These are phyloP conservation scores for Peronospora belbahrii DNA, from an alignment of 352 stramenopile species.

Conservation along the genomic window DNA sequence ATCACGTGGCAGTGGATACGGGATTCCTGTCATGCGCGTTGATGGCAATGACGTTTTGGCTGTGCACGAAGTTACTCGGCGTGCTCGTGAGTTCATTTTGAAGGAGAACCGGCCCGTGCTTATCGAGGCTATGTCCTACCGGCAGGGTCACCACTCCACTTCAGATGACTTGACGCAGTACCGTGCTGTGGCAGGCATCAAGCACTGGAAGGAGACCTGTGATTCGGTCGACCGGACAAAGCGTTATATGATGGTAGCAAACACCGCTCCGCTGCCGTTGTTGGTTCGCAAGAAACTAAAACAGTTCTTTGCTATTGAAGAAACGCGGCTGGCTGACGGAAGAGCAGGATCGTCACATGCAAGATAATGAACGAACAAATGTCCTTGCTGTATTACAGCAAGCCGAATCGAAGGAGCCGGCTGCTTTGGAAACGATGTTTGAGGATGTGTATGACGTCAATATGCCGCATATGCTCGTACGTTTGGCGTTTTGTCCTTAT, in stretches of 20 bases:
- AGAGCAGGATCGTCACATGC: slow-evolving; percentile 71
- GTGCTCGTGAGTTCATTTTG: slow-evolving; percentile 88
- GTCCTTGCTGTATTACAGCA: slow-evolving; percentile 76
- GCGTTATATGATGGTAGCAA: slow-evolving; percentile 81
- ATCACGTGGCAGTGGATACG: slow-evolving; percentile 90
- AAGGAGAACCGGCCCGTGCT: slow-evolving; percentile 88
- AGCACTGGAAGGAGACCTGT: slow-evolving; percentile 83
- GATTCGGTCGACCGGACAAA: slow-evolving; percentile 89
- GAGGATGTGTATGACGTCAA: slow-evolving; percentile 96
- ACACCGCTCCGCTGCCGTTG: background rate
- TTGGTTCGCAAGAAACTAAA: background rate
- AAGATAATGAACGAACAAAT: slow-evolving; percentile 85
- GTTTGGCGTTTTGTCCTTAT: slow-evolving; percentile 6
- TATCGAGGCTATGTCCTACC: slow-evolving; percentile 98
- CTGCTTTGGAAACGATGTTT: slow-evolving; percentile 90
- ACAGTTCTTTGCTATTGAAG: no score
- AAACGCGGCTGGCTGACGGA: slow-evolving; percentile 85
- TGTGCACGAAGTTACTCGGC: slow-evolving; percentile 88
- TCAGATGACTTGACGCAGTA: slow-evolving; percentile 97
- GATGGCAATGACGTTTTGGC: slow-evolving; percentile 98
- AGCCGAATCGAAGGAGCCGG: slow-evolving; percentile 88
- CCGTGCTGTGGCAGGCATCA: slow-evolving; percentile 88
- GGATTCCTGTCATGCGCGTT: slow-evolving; percentile 94
- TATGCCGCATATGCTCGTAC: slow-evolving; percentile 85
- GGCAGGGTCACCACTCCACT: slow-evolving; percentile 96